These are phyloP conservation scores for Penicillium sp. DNA, from an alignment of 2,329 filamentous ascomycete species.

Conservation along the genomic window DNA sequence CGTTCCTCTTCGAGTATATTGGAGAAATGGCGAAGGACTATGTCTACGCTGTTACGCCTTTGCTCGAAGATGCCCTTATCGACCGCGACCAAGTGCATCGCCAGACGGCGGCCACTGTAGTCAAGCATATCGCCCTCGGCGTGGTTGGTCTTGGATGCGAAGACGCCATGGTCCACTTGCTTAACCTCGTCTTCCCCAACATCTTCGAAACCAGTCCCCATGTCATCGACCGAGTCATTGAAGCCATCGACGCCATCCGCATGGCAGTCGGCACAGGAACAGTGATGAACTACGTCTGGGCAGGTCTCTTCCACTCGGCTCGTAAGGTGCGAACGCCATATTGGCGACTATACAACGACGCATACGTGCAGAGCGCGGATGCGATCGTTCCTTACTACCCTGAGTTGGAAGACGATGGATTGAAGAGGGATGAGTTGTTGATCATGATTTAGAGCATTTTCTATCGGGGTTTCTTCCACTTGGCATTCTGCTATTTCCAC, in stretches of 20 bases:
- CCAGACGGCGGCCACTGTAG: constrained; percentile 92
- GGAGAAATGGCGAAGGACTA: constrained; percentile 99
- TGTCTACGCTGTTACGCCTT: constrained; percentile 94
- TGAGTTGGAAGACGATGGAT: constrained; percentile 77
- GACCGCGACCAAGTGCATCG: constrained; percentile 97
- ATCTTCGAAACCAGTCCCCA: constrained; percentile 97
- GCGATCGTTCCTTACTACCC: constrained; percentile 97
- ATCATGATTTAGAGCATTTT: constrained; percentile 70
- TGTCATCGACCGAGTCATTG: constrained; percentile 96
- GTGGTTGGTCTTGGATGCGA: constrained; percentile 98
- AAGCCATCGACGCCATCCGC: constrained; percentile 94
- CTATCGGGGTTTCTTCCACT: constrained; percentile 19
- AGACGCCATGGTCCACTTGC: constrained; percentile 96
- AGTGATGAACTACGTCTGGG: constrained; percentile 98
- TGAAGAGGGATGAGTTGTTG: constrained; percentile 78
- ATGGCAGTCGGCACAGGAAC: constrained; percentile 91
- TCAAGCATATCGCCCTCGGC: constrained; percentile 96
- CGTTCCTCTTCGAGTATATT: constrained; percentile 98
- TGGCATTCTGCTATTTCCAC: constrained; percentile 18
- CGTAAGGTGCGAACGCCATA: constrained; percentile 93
- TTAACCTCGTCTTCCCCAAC: constrained; percentile 95
- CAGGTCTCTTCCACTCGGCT: constrained; percentile 94
- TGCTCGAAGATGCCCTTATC: constrained; percentile 95
- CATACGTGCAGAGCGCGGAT: constrained; percentile 91
- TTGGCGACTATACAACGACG: constrained; percentile 96